Evolutionary conservation across 164 flowering plant genomes (phyloP), one percentile per base, ranked within the genome.

Genomic region (Magnolia sinica): DNA sequence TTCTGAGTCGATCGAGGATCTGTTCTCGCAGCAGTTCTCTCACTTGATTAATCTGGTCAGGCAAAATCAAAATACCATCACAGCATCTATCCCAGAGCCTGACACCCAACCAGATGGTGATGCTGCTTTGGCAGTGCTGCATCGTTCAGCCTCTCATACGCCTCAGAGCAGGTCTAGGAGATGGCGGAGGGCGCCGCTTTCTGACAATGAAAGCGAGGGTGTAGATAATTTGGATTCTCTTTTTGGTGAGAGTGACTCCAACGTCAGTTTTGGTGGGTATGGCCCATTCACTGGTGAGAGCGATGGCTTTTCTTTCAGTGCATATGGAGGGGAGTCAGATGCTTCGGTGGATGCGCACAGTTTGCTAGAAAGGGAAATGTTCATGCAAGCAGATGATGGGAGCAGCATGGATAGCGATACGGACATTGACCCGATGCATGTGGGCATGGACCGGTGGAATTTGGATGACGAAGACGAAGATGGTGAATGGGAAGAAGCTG

Each of bases 381-480:
- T 84, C 76, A 68, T 61, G 76, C 90, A 80, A 64, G 86, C 81
- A 68, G 87, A 84, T 71, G 90, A 81, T 68, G 88, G 29, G 70
- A 87, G 87, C 73, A 81, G 84, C 72, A 1, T 82, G 70, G 89
- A 87, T 11, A 87, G 84, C 84, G 97, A 92, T 79, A 84, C 89
- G 45, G 98, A 95, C 81, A 92, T 95, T 70, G 99, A 95, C 81
- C 99, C 99, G 50, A 95, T 95, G 98, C 91, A 89, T 83, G 91
- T 97, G 24, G 90, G 94, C 78, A 59, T 84, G 27, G 76, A 76
- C 76, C 89, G 79, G 3, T 93, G 97, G 98, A 80, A 87, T 84
- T 89, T 85, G 2, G 90, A 90, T 76, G 93, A 85, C 22, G 74
- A 79, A n/a, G 92, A 85, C 51, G 93, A 79, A 71, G 83, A 88